phyloP scores from a whole-genome alignment of 2,329 filamentous ascomycete genomes.

The Hypoxylon sp. region DNA sequence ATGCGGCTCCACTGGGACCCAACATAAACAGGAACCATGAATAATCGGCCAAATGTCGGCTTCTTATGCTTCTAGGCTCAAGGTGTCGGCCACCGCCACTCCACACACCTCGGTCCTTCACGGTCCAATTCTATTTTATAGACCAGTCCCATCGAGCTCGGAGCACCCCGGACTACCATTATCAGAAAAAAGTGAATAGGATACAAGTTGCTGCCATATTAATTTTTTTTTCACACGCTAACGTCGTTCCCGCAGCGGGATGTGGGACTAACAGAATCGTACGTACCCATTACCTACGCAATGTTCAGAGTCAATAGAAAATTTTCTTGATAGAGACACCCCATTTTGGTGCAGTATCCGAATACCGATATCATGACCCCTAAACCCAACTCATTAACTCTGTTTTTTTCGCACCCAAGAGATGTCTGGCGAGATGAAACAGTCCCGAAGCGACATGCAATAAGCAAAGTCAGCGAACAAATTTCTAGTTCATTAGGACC shows the following conservation, averaged over 20 bases:
- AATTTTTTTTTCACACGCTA: conserved; percentile 40
- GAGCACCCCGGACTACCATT: conserved; percentile 32
- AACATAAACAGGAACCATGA: conserved; percentile 38
- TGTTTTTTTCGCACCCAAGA: conserved; percentile 11
- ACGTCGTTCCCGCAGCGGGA: conserved; percentile 33
- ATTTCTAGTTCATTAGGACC: conserved; percentile 10
- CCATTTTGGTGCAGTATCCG: conserved; percentile 20
- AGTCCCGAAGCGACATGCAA: conserved; percentile 13
- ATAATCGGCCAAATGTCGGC: conserved; percentile 50
- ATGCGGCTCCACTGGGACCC: conserved; percentile 39
- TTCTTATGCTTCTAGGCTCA: conserved; percentile 42
- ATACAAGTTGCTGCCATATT: conserved; percentile 13
- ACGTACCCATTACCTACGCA: conserved; percentile 27
- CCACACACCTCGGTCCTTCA: conserved; percentile 50
- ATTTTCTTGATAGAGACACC: conserved; percentile 39
- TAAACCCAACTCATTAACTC: conserved; percentile 11
- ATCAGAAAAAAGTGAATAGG: conserved; percentile 22
- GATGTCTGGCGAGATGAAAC: conserved; percentile 29
- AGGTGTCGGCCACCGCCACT: conserved; percentile 44
- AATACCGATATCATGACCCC: conserved; percentile 16
- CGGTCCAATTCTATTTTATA: conserved; percentile 45
- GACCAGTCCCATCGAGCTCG: conserved; percentile 31
- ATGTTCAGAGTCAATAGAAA: conserved; percentile 32
- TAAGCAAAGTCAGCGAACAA: conserved; percentile 13
- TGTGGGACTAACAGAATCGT: conserved; percentile 22